Evolutionary conservation across 1,139 yeast genomes (phyloP).

Genomic region (Candida sp.): DNA sequence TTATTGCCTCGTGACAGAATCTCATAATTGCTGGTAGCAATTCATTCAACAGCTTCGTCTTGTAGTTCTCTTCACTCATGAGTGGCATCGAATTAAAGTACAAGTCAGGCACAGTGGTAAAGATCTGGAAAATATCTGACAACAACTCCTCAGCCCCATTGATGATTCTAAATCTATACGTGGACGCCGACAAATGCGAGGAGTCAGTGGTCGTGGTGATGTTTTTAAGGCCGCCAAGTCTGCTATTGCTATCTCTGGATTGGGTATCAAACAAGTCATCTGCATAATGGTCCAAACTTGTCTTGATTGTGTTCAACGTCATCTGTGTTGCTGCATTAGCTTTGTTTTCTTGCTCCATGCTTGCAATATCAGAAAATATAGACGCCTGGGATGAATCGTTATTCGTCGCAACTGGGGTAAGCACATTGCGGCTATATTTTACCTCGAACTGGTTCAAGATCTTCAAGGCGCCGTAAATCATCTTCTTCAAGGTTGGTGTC

Average conservation of each 20-base stretch:
- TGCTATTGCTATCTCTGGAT: constrained; percentile 1
- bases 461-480: constrained; percentile 35
- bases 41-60: constrained; percentile 16
- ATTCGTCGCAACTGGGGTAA: not conserved
- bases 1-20: constrained; percentile 30
- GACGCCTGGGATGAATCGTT: constrained; percentile 11
- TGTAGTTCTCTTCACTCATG: constrained; percentile 24
- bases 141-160: constrained; percentile 35
- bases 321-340: constrained; percentile 7
- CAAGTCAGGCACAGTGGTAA: constrained; percentile 36
- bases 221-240: not conserved
- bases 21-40: constrained; percentile 18
- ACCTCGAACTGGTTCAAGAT: constrained; percentile 28
- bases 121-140: constrained; percentile 40
- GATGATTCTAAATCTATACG: constrained; percentile 14
- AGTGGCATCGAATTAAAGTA: constrained; percentile 35
- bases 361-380: constrained; percentile 11
- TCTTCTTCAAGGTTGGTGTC: constrained; percentile 26
- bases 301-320: constrained; percentile 9
- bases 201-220: constrained; percentile 3
- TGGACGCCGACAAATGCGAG: constrained; percentile 9
- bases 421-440: constrained; percentile 6
- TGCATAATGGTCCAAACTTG: constrained; percentile 17
- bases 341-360: constrained; percentile 9
- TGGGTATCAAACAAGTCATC: constrained; percentile 7